Conservation (phyloP, 345 rosid species). For the Noccaea caerulescens region DNA sequence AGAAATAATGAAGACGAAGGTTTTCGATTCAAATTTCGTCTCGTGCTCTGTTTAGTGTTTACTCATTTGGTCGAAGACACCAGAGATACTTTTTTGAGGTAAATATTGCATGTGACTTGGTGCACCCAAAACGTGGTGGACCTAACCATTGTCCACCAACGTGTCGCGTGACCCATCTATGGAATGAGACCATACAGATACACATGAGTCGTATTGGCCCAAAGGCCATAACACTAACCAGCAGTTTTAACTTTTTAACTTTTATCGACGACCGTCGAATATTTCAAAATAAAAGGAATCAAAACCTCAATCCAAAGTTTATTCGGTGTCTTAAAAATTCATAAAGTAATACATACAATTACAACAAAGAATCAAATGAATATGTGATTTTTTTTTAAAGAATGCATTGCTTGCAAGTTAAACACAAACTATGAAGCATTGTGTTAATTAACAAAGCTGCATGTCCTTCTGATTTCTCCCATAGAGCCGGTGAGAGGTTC, state of each 20-base stretch:
- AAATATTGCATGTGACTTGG: slow-evolving; percentile 14
- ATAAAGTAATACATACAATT: neutral
- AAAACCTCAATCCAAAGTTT: neutral
- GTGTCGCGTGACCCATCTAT: slow-evolving; percentile 1
- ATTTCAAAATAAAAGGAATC: neutral
- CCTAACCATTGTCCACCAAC: neutral
- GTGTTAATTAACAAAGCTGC: slow-evolving; percentile 41
- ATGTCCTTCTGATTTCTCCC: slow-evolving; percentile 43
- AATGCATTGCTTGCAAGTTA: slow-evolving; percentile 5
- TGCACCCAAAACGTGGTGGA: slow-evolving; percentile 25
- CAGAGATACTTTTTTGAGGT: slow-evolving; percentile 14
- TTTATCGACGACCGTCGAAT: neutral
- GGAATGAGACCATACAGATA: neutral
- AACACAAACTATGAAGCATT: neutral
- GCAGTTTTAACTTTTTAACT: neutral
- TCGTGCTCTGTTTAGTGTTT: slow-evolving; percentile 36
- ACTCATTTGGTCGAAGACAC: slow-evolving; percentile 35
- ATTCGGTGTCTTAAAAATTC: neutral
- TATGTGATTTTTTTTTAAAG: neutral
- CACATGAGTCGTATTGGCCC: neutral
- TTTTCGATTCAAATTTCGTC: slow-evolving; percentile 34
- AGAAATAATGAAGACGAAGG: slow-evolving; percentile 28
- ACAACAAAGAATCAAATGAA: slow-evolving; percentile 8
- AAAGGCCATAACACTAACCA: slow-evolving; percentile 9
- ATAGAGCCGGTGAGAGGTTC: slow-evolving; percentile 33